A percentile compares a stretch with the other conserved stretches of the same genome.
phyloP scores from a whole-genome alignment of 176 grass and related monocot species.

The Musa beccarii region DNA sequence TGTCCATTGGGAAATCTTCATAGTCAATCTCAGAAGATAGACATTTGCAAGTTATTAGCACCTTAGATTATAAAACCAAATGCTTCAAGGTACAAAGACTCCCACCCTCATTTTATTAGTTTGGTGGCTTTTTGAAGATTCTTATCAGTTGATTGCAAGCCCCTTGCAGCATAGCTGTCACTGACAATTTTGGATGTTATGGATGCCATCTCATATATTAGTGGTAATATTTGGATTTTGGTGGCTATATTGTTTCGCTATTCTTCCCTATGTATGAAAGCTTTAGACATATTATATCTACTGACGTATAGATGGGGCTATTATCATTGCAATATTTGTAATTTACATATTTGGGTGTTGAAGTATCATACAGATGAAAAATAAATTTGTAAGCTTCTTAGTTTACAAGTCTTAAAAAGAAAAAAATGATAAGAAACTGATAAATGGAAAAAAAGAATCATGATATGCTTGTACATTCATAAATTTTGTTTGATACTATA shows the following conservation, averaged over 20 bases:
- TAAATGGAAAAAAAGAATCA: no score
- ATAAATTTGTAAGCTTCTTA: no score
- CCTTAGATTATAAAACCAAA: not conserved
- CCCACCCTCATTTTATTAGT: not conserved
- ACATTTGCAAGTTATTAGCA: not conserved
- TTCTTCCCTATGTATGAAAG: not conserved
- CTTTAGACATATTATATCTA: not conserved
- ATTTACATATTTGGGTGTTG: not conserved
- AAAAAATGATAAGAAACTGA: no score
- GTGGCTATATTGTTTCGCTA: not conserved
- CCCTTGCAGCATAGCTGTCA: not conserved
- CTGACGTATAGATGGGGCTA: not conserved
- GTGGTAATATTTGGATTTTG: not conserved
- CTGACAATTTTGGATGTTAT: not conserved
- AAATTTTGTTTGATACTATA: no score
- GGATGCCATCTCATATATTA: not conserved
- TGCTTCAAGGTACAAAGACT: not conserved
- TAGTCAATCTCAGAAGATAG: not conserved
- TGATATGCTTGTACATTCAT: no score
- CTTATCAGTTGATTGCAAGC: not conserved
- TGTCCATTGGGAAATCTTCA: conserved; percentile 45
- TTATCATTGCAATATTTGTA: not conserved
- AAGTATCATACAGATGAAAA: no score
- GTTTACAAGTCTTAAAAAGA: no score
- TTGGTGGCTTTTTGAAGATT: not conserved